phyloP scores from a whole-genome alignment of 2,329 filamentous ascomycete species.

The Cercospora sesami region DNA sequence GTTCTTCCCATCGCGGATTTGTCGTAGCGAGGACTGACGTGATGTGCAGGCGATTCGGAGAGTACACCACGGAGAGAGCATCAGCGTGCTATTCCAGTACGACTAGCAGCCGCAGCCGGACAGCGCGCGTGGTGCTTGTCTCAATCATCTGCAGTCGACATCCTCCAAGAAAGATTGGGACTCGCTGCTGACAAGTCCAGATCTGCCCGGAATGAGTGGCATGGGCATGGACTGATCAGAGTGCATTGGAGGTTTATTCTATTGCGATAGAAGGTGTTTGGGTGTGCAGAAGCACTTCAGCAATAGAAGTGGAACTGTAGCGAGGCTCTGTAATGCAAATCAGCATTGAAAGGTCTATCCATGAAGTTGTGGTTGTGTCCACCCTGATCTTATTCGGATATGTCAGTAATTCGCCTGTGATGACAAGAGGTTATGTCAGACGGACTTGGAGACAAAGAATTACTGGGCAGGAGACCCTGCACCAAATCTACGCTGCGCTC shows the following conservation, averaged over 20 bases:
- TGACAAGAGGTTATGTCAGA: no score
- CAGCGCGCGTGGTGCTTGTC: constrained; percentile 11
- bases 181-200: constrained; percentile 2
- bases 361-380: not conserved
- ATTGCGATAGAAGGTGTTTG: not conserved
- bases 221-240: not conserved
- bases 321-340: not conserved
- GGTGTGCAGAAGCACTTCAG: not conserved
- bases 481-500: no score
- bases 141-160: constrained; percentile 1
- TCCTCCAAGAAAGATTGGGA: not conserved
- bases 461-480: no score
- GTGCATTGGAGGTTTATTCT: not conserved
- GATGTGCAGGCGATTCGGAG: constrained; percentile 73
- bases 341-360: not conserved
- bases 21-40: constrained; percentile 15
- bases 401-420: not conserved
- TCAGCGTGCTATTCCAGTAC: constrained; percentile 90
- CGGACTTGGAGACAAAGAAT: no score
- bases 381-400: not conserved
- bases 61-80: constrained; percentile 96
- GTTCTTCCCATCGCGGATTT: constrained; percentile 28
- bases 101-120: constrained; percentile 51
- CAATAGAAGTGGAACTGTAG: not conserved
- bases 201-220: constrained; percentile 3